phyloP scores from a whole-genome alignment of 495 filamentous ascomycete genomes.

The Penicillium dipodomyicola region DNA sequence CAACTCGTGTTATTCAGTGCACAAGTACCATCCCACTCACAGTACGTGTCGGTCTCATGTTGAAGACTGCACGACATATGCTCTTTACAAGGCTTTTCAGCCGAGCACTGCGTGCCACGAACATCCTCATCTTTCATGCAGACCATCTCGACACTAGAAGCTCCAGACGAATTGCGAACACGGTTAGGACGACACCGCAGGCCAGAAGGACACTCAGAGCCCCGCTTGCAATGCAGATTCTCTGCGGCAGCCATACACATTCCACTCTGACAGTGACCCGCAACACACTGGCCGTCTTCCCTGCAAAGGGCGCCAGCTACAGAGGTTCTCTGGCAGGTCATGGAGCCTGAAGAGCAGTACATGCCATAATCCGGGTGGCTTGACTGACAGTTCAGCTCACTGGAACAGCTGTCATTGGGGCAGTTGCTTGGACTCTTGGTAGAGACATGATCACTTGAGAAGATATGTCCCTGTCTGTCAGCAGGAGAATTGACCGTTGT shows the following conservation, averaged over 20 bases:
- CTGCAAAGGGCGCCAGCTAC: background rate
- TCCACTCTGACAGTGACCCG: background rate
- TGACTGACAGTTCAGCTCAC: background rate
- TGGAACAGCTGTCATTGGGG: constrained; percentile 1
- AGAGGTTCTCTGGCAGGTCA: background rate
- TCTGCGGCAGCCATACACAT: background rate
- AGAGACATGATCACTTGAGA: background rate
- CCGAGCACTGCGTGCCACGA: background rate
- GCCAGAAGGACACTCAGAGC: constrained; percentile 1
- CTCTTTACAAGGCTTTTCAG: background rate
- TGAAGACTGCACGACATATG: constrained; percentile 1
- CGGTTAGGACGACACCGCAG: background rate
- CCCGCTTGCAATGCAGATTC: background rate
- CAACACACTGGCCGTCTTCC: background rate
- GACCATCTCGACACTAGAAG: background rate
- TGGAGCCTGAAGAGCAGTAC: background rate
- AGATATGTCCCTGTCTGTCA: constrained; percentile 3
- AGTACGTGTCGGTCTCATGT: background rate
- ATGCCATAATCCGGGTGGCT: background rate
- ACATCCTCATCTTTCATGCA: constrained; percentile 1
- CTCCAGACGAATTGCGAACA: background rate
- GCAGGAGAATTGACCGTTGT: background rate
- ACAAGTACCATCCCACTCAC: constrained; percentile 2
- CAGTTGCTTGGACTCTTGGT: constrained; percentile 1
- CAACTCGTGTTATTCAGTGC: background rate